Conservation (phyloP, 148 eudicot species). For the Polygonum maritimum region DNA sequence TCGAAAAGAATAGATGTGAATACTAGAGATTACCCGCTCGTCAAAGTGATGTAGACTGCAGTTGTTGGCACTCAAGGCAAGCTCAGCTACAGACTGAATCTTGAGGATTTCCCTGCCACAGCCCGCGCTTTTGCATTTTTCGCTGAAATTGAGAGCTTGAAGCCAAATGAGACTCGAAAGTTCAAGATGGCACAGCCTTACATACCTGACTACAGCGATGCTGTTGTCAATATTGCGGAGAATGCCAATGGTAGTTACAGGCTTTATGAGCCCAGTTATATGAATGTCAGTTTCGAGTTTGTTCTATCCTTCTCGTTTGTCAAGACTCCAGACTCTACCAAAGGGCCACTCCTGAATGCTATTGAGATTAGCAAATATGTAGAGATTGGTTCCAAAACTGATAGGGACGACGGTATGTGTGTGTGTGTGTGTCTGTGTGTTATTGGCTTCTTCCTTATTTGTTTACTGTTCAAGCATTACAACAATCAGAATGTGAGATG, state of each 20-base stretch:
- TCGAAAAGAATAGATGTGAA: constrained; percentile 52
- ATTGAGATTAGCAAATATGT: constrained; percentile 80
- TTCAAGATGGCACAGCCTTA: constrained; percentile 72
- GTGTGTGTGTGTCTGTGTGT: not conserved
- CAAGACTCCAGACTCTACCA: constrained; percentile 71
- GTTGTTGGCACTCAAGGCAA: constrained; percentile 74
- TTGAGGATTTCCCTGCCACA: constrained; percentile 89
- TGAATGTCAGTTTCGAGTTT: constrained; percentile 74
- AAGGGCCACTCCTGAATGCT: constrained; percentile 76
- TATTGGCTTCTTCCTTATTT: not conserved
- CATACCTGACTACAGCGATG: constrained; percentile 78
- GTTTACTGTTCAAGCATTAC: not conserved
- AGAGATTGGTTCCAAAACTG: constrained; percentile 51
- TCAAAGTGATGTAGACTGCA: constrained; percentile 91
- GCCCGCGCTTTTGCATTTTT: constrained; percentile 93
- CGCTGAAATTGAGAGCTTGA: constrained; percentile 76
- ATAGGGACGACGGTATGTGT: constrained; percentile 66
- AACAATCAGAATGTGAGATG: not conserved
- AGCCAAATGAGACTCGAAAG: constrained; percentile 54
- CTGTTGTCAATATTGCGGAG: constrained; percentile 90
- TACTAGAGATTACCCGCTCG: constrained; percentile 92
- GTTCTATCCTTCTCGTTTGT: constrained; percentile 74
- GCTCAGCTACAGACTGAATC: constrained; percentile 62
- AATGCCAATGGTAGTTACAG: constrained; percentile 93
- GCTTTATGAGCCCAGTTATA: constrained; percentile 88